phyloP scores from a whole-genome alignment of 2,329 filamentous ascomycete genomes.

The Aureobasidium sp. region DNA sequence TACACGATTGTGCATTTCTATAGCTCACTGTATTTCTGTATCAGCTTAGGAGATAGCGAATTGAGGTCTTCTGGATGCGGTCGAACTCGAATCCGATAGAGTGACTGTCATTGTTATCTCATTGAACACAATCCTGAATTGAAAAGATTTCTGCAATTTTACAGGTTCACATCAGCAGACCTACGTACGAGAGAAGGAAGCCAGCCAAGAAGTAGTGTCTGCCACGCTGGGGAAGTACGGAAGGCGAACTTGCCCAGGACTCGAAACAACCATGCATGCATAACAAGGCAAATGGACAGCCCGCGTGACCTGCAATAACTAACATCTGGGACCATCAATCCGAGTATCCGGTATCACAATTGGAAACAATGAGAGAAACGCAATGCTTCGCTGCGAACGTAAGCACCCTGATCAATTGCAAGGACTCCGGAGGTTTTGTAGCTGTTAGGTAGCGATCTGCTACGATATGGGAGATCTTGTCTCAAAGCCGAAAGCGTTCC shows the following conservation, averaged over 20 bases:
- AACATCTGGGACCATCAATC: neutral
- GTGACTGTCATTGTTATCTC: neutral
- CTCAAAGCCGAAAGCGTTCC: neutral
- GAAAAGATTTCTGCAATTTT: neutral
- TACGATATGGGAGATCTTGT: neutral
- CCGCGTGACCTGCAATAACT: neutral
- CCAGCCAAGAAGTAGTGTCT: neutral
- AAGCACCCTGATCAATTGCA: neutral
- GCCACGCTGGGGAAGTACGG: neutral
- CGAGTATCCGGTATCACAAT: neutral
- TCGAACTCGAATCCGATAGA: no score
- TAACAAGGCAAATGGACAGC: slow-evolving; percentile 3
- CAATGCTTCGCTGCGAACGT: neutral
- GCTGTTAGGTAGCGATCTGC: neutral
- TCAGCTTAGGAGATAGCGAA: no score
- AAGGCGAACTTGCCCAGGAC: neutral
- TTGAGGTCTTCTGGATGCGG: no score
- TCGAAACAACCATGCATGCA: slow-evolving; percentile 5
- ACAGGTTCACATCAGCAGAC: neutral
- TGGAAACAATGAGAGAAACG: neutral
- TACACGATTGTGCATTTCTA: no score
- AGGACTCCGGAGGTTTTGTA: neutral
- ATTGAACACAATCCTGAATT: neutral
- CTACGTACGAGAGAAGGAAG: neutral
- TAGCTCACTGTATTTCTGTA: no score